These are phyloP conservation scores for Erodium trifolium DNA, from an alignment of 441 rosid species.

Conservation along the genomic window DNA sequence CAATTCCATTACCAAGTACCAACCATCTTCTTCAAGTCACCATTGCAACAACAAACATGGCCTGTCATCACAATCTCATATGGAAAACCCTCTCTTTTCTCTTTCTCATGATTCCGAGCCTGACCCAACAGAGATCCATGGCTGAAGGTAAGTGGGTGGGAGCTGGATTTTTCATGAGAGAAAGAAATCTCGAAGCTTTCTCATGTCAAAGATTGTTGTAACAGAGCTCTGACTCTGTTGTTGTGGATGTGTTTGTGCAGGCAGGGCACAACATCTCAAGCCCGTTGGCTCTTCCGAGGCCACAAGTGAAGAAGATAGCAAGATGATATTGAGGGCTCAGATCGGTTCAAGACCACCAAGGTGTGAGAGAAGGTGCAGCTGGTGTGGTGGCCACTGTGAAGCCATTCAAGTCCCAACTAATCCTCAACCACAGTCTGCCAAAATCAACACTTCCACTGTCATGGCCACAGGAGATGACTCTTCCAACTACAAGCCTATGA, in stretches of 20 bases:
- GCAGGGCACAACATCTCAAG: conserved; percentile 8
- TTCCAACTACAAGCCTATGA: conserved; percentile 21
- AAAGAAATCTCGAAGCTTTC: not conserved
- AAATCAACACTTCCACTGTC: not conserved
- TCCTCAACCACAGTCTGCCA: conserved; percentile 6
- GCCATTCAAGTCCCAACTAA: conserved; percentile 22
- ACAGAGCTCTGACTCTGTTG: not conserved
- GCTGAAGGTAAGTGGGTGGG: conserved; percentile 12
- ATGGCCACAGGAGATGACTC: conserved; percentile 10
- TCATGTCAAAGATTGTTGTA: not conserved
- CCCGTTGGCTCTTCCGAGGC: not conserved
- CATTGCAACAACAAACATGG: too few relatives aligned
- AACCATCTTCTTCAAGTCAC: too few relatives aligned
- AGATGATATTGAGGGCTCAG: conserved; percentile 8
- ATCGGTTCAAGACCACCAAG: conserved; percentile 23
- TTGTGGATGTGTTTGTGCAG: conserved; percentile 5
- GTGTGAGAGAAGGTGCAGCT: conserved; percentile 21
- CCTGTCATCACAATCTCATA: conserved; percentile 4
- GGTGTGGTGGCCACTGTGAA: conserved; percentile 18
- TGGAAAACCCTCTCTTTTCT: not conserved
- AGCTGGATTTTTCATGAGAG: not conserved
- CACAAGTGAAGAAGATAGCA: not conserved
- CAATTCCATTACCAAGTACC: too few relatives aligned
- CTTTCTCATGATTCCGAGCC: conserved; percentile 9
- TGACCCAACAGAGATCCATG: conserved; percentile 7